phyloP scores from a whole-genome alignment of 768 basidiomycete genomes.

The Gloeostereum incarnatum region DNA sequence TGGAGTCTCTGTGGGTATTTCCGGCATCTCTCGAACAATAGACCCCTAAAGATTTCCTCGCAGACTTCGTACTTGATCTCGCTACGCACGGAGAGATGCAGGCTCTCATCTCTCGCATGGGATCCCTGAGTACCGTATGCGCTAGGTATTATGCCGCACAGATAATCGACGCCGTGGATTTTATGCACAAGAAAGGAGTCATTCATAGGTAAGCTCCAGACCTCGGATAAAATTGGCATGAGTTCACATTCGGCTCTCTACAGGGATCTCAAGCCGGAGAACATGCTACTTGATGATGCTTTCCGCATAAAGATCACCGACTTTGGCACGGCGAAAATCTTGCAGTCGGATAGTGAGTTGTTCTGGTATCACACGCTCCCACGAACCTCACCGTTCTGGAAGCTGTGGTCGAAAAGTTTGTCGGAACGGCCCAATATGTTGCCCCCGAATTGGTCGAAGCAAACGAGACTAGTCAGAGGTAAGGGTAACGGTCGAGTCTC shows the following conservation, averaged over 20 bases:
- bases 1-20: constrained; percentile 67
- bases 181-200: constrained; percentile 86
- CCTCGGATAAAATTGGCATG: constrained; percentile 5
- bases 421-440: constrained; percentile 87
- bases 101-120: constrained; percentile 59
- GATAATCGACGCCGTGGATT: constrained; percentile 79
- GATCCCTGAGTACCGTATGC: constrained; percentile 77
- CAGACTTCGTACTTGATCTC: constrained; percentile 76
- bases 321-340: constrained; percentile 86
- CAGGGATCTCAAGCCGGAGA: constrained; percentile 79
- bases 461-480: constrained; percentile 74
- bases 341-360: constrained; percentile 44
- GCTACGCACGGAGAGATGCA: constrained; percentile 75
- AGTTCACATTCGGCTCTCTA: constrained; percentile 2
- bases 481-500: constrained; percentile 8
- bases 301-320: constrained; percentile 94
- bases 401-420: constrained; percentile 63
- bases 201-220: constrained; percentile 66
- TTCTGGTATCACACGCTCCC: constrained; percentile 6
- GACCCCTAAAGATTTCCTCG: constrained; percentile 6
- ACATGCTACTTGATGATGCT: constrained; percentile 79
- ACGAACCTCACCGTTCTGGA: constrained; percentile 16
- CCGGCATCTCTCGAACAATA: neutral
- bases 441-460: constrained; percentile 76
- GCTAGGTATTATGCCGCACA: constrained; percentile 85